These are phyloP conservation scores for Colletotrichum lupini DNA, from an alignment of 2,329 filamentous ascomycete species.

Conservation along the genomic window DNA sequence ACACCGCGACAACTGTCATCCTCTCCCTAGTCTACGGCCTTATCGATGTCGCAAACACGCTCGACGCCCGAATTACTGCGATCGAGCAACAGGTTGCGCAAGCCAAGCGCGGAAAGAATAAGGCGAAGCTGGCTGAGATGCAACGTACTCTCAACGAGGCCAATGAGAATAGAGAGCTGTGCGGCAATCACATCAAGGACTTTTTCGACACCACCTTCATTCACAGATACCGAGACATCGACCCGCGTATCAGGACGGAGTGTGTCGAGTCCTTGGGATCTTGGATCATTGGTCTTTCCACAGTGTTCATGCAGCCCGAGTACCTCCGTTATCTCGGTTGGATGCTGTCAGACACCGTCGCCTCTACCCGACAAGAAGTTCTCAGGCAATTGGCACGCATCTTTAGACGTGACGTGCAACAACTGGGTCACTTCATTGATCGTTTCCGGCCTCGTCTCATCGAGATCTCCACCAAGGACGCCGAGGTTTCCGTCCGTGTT, in stretches of 20 bases:
- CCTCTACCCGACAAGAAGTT: conserved; percentile 83
- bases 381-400: conserved; percentile 84
- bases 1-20: conserved; percentile 89
- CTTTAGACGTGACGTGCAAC: conserved; percentile 83
- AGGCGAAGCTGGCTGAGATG: conserved; percentile 79
- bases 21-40: conserved; percentile 83
- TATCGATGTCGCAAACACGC: conserved; percentile 76
- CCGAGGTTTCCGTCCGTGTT: conserved; percentile 83
- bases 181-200: conserved; percentile 80
- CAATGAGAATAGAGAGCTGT: conserved; percentile 74
- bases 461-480: conserved; percentile 91
- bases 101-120: conserved; percentile 80
- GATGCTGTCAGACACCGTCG: conserved; percentile 86
- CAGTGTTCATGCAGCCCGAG: conserved; percentile 88
- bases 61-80: conserved; percentile 79
- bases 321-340: conserved; percentile 96
- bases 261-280: conserved; percentile 87
- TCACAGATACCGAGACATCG: conserved; percentile 94
- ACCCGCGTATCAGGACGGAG: conserved; percentile 87
- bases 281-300: conserved; percentile 89
- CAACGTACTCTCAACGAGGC: conserved; percentile 78
- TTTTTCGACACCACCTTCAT: conserved; percentile 95
- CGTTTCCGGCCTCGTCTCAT: conserved; percentile 87
- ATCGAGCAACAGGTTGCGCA: conserved; percentile 82
- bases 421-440: conserved; percentile 93